phyloP scores from a whole-genome alignment of 495 filamentous ascomycete genomes.

The Chaetomidium leptoderma region DNA sequence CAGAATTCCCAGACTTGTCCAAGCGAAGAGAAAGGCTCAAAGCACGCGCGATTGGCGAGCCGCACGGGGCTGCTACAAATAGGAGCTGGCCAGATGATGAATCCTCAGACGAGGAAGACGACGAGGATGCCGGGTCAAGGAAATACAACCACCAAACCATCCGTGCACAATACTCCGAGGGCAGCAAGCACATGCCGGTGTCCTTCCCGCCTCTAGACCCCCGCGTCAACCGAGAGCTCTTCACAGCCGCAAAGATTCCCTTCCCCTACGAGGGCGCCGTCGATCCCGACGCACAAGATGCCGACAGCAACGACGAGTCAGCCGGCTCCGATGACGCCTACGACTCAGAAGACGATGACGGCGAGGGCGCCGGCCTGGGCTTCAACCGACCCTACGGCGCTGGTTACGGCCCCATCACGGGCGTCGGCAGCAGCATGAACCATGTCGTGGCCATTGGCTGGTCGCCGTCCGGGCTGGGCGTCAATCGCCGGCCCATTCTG shows the following conservation, averaged over 20 bases:
- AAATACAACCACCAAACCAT: constrained; percentile 16
- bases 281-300: constrained; percentile 14
- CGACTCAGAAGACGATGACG: constrained; percentile 13
- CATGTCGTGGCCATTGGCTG: constrained; percentile 43
- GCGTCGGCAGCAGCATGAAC: constrained; percentile 45
- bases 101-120: constrained; percentile 21
- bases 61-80: background rate
- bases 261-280: constrained; percentile 26
- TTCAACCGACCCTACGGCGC: constrained; percentile 36
- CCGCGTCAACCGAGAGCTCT: constrained; percentile 36
- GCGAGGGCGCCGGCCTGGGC: constrained; percentile 3
- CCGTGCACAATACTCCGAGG: constrained; percentile 32
- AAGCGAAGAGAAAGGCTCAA: constrained; percentile 13
- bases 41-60: constrained; percentile 3
- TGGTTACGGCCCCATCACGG: constrained; percentile 40
- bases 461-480: constrained; percentile 44
- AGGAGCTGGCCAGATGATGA: constrained; percentile 12
- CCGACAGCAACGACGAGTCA: constrained; percentile 13
- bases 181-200: constrained; percentile 35
- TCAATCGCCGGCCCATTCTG: constrained; percentile 42
- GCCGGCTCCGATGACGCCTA: constrained; percentile 13
- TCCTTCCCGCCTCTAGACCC: constrained; percentile 35
- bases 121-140: constrained; percentile 2
- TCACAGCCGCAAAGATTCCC: constrained; percentile 18
- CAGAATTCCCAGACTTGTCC: constrained; percentile 37